Evolutionary conservation across 257 asterid species (phyloP), one percentile per base, ranked within the genome.

Genomic region (Penstemon newberryi): DNA sequence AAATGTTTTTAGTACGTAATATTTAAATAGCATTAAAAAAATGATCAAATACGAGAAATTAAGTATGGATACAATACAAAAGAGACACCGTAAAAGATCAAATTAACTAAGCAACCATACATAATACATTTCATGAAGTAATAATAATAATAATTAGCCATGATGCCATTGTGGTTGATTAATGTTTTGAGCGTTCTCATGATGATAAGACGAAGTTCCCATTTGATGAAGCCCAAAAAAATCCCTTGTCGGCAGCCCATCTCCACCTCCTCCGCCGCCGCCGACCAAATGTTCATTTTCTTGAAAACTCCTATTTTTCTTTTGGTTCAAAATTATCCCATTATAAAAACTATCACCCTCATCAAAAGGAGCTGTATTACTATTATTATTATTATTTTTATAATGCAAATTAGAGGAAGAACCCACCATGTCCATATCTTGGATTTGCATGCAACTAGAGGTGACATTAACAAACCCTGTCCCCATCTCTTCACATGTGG

Each of bases 181-280:
- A 61, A n/a, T n/a, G n/a, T 56, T 50, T 33, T 77, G 79, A 52
- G 52, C 6, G 8, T 70, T 75, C 39, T 63, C 33, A 25, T 25
- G 75, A 25, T 78, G 73, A 13, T 70, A 84, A 0, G 83, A 56
- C 3, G 85, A 75, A 37, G 75, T 64, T 33, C 82, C 87, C 75
- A 84, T 77, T 6, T 78, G 86, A 52, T 78, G 79, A 69, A 84
- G 77, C 19, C 77, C 86, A 49, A 74, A 60, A 60, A 79, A 86
- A 45, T 86, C 93, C 73, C 93, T 73, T 0, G 93, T 86, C 74
- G 78, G 6, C 74, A 80, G 6, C 6, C 89, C 92, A 6, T 74
- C 87, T 0, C 74, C 75, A 2, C 70, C 70, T 3, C 67, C 36
- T 4, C 80, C 58, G 0, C 74, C 65, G 5, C 58, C 73, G 5